A percentile compares a stretch with the other conserved stretches of the same genome.
Evolutionary conservation across 2,329 filamentous ascomycete genomes (phyloP).

Genomic region (Stemphylium lycopersici): DNA sequence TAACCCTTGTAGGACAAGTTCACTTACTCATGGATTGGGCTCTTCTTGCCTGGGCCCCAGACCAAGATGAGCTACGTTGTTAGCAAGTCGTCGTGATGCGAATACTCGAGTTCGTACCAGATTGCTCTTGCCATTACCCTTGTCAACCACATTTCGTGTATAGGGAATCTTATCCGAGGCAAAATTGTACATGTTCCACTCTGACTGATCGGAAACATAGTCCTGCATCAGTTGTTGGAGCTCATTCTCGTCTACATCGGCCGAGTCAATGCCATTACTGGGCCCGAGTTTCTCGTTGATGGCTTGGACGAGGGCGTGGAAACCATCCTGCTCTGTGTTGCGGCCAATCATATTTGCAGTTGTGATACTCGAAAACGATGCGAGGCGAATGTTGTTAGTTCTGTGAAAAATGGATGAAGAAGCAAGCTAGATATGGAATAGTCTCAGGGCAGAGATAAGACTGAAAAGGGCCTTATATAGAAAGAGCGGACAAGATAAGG

Average conservation of each 20-base stretch:
- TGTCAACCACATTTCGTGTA: constrained; percentile 87
- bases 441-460: constrained; percentile 6
- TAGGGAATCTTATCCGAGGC: constrained; percentile 74
- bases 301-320: constrained; percentile 73
- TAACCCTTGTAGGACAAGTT: constrained; percentile 14
- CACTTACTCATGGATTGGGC: constrained; percentile 77
- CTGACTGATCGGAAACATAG: constrained; percentile 70
- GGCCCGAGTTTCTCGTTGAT: constrained; percentile 78
- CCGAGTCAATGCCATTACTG: constrained; percentile 80
- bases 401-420: not conserved
- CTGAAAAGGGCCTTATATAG: constrained; percentile 13
- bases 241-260: constrained; percentile 76
- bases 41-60: constrained; percentile 84
- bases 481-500: constrained; percentile 15
- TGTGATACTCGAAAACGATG: not conserved
- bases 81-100: constrained; percentile 3
- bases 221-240: constrained; percentile 74
- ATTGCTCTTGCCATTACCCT: constrained; percentile 83
- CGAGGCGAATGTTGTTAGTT: not conserved
- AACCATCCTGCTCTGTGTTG: constrained; percentile 47
- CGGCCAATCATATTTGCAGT: constrained; percentile 29
- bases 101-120: constrained; percentile 59
- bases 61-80: constrained; percentile 75
- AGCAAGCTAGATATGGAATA: not conserved
- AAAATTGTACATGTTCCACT: constrained; percentile 79